phyloP scores from a whole-genome alignment of 495 filamentous ascomycete genomes.

The Massariosphaeria phaeospora region DNA sequence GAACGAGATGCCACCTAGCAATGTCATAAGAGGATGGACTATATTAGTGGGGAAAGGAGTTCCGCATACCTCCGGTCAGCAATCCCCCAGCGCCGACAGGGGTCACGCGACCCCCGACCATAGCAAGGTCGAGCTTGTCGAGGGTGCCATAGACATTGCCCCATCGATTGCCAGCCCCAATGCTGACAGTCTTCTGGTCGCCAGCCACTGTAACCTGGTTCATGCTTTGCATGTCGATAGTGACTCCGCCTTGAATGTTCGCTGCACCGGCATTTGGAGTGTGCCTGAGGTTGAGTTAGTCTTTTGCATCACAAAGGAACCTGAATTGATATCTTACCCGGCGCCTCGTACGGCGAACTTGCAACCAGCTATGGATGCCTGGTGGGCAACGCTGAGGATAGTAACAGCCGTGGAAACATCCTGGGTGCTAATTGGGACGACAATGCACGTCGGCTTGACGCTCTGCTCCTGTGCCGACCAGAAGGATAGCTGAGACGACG shows the following conservation, averaged over 20 bases:
- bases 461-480: conserved; percentile 28
- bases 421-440: conserved; percentile 23
- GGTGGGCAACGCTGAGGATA: conserved; percentile 21
- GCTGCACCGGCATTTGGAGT: conserved; percentile 29
- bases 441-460: conserved; percentile 28
- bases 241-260: conserved; percentile 34
- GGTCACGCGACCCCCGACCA: conserved; percentile 30
- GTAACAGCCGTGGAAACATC: conserved; percentile 28
- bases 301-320: not conserved
- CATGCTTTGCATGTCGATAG: conserved; percentile 31
- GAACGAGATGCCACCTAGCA: conserved; percentile 35
- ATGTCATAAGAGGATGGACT: not conserved
- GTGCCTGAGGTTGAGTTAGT: conserved; percentile 16
- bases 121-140: conserved; percentile 23
- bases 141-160: conserved; percentile 27
- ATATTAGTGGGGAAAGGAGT: not conserved
- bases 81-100: conserved; percentile 32
- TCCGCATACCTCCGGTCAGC: conserved; percentile 29
- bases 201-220: conserved; percentile 24
- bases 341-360: conserved; percentile 29
- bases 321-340: conserved; percentile 18
- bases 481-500: conserved; percentile 20
- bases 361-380: conserved; percentile 15
- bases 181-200: conserved; percentile 13
- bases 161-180: conserved; percentile 32